Evolutionary conservation across 805 yeast species (phyloP).

Genomic region (Barnettozyma vustinii): DNA sequence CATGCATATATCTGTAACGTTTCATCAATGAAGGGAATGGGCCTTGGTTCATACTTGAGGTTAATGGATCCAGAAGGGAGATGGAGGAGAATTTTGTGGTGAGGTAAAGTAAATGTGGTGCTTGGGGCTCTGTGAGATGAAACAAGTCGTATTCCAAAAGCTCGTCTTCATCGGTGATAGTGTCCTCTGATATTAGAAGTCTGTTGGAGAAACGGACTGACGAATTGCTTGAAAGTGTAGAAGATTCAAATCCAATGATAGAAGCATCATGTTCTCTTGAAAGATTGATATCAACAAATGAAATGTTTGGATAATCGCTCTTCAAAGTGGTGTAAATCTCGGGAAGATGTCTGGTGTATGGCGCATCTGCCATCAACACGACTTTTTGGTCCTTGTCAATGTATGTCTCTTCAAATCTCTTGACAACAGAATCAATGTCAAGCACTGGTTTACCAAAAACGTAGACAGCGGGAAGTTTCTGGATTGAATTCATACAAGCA

Average conservation of each 20-base stretch:
- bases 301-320: conserved; percentile 28
- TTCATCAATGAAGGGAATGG: conserved; percentile 78
- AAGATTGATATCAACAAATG: conserved; percentile 37
- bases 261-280: conserved; percentile 29
- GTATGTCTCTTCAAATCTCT: conserved; percentile 38
- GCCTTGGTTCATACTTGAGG: conserved; percentile 36
- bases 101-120: conserved; percentile 72
- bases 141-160: conserved; percentile 52
- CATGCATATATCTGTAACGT: conserved; percentile 79
- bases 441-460: conserved; percentile 68
- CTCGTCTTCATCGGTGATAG: conserved; percentile 24
- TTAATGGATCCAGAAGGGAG: conserved; percentile 41
- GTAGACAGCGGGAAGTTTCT: conserved; percentile 67
- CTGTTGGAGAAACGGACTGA: conserved; percentile 27
- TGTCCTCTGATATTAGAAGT: conserved; percentile 25
- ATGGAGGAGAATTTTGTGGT: conserved; percentile 63
- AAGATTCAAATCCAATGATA: conserved; percentile 36
- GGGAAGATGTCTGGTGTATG: conserved; percentile 45
- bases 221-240: background rate
- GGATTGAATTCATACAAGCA: conserved; percentile 82
- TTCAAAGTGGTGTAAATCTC: conserved; percentile 33
- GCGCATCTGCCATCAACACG: conserved; percentile 70
- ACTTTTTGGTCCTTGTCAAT: conserved; percentile 38
- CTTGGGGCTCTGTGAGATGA: conserved; percentile 68
- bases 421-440: conserved; percentile 35